Percentiles rank a stretch among this genome's conserved stretches.
phyloP scores from a whole-genome alignment of 176 grass and related monocot genomes.

The Chloris gayana region DNA sequence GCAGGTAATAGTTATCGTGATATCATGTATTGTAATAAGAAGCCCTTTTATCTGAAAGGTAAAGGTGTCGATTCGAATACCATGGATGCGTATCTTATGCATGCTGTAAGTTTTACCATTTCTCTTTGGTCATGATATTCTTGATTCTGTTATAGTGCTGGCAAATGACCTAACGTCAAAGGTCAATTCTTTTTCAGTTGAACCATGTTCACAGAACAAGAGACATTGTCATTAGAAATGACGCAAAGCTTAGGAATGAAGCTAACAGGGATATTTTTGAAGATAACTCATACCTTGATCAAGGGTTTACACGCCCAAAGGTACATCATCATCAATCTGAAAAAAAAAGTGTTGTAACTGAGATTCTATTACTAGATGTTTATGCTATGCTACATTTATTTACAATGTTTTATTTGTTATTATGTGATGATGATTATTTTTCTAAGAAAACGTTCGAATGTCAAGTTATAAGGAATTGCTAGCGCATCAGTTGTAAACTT shows the following conservation, averaged over 20 bases:
- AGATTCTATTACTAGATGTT: constrained; percentile 2
- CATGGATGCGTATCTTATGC: constrained; percentile 94
- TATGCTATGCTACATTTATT: neutral
- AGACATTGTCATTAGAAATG: constrained; percentile 83
- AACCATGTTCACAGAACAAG: constrained; percentile 91
- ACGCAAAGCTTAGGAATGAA: constrained; percentile 73
- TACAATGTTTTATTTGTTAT: constrained; percentile 15
- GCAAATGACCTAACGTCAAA: constrained; percentile 44
- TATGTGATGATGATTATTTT: neutral
- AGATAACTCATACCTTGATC: constrained; percentile 74
- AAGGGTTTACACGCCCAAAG: constrained; percentile 98
- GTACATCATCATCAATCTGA: constrained; percentile 44
- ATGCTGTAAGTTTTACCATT: constrained; percentile 67
- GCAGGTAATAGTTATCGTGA: constrained; percentile 89
- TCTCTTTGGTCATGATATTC: constrained; percentile 31
- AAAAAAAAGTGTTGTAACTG: constrained; percentile 1
- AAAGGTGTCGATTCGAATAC: constrained; percentile 76
- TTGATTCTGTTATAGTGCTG: constrained; percentile 29
- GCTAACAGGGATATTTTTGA: constrained; percentile 54
- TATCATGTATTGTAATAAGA: constrained; percentile 97
- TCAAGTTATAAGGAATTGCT: neutral
- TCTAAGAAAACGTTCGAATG: neutral
- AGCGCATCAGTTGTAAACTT: neutral
- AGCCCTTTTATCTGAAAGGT: constrained; percentile 90
- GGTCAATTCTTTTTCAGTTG: constrained; percentile 57